A percentile compares a stretch with the other conserved stretches of the same genome.
phyloP scores from a whole-genome alignment of 768 basidiomycete genomes.

The Kwoniella mangroviensis region DNA sequence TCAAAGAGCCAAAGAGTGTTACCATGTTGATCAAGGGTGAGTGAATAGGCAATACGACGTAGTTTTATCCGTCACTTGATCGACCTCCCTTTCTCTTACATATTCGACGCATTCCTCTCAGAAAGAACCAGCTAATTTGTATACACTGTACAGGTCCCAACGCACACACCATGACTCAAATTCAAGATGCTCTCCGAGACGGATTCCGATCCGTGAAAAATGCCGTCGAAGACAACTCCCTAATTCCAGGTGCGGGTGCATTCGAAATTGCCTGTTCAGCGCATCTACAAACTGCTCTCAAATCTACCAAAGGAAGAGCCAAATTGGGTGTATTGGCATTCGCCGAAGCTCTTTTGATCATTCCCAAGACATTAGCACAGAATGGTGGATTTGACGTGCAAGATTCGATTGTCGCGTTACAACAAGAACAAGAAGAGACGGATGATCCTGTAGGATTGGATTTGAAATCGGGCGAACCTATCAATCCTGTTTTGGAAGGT shows the following conservation, averaged over 20 bases:
- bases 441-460: constrained; percentile 92
- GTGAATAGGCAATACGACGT: constrained; percentile 8
- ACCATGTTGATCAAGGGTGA: constrained; percentile 90
- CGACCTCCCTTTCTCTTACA: neutral
- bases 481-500: constrained; percentile 93
- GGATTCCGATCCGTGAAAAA: constrained; percentile 97
- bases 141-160: constrained; percentile 70
- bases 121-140: neutral
- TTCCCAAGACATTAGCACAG: constrained; percentile 93
- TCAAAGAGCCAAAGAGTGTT: constrained; percentile 90
- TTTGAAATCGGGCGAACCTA: constrained; percentile 89
- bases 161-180: constrained; percentile 91
- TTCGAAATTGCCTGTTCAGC: constrained; percentile 92
- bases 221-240: constrained; percentile 82
- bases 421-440: constrained; percentile 83
- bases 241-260: constrained; percentile 96
- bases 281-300: constrained; percentile 76
- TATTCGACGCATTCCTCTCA: neutral
- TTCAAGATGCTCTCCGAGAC: constrained; percentile 96
- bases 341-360: constrained; percentile 88
- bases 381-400: constrained; percentile 98
- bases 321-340: constrained; percentile 98
- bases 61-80: too few relatives aligned
- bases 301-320: constrained; percentile 85
- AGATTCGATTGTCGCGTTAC: constrained; percentile 87